Conservation (phyloP, 2,329 filamentous ascomycete species). For the Colletotrichum sp. region DNA sequence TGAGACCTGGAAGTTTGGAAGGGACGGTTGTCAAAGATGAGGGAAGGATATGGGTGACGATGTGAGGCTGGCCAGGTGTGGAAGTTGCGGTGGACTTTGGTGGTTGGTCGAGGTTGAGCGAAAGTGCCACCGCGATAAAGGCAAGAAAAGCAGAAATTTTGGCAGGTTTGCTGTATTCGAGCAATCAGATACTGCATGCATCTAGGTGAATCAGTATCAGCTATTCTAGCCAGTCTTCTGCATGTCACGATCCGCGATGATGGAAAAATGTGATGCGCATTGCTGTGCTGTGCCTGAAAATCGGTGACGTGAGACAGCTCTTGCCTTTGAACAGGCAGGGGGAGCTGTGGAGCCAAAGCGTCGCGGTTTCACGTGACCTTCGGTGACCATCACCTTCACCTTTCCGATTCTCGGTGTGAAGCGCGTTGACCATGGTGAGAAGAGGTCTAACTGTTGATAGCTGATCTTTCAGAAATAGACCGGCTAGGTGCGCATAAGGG, state of each 20-base stretch:
- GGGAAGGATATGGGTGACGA: background rate
- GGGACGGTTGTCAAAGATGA: background rate
- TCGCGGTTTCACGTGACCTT: background rate
- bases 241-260: background rate
- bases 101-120: background rate
- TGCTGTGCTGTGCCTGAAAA: background rate
- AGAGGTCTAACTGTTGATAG: background rate
- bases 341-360: background rate
- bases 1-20: background rate
- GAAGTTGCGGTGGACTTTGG: background rate
- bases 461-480: background rate
- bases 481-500: background rate
- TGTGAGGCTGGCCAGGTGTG: background rate
- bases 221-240: background rate
- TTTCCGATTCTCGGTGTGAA: background rate
- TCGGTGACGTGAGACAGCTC: background rate
- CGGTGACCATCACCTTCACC: background rate
- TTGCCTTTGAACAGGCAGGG: background rate
- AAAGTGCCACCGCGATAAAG: background rate
- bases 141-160: background rate
- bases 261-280: background rate
- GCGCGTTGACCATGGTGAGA: background rate
- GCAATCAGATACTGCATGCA: background rate
- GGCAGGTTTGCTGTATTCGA: background rate
- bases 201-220: background rate